These are phyloP conservation scores for Hylodesmum podocarpum DNA, from an alignment of 306 rosid genomes.

Conservation along the genomic window DNA sequence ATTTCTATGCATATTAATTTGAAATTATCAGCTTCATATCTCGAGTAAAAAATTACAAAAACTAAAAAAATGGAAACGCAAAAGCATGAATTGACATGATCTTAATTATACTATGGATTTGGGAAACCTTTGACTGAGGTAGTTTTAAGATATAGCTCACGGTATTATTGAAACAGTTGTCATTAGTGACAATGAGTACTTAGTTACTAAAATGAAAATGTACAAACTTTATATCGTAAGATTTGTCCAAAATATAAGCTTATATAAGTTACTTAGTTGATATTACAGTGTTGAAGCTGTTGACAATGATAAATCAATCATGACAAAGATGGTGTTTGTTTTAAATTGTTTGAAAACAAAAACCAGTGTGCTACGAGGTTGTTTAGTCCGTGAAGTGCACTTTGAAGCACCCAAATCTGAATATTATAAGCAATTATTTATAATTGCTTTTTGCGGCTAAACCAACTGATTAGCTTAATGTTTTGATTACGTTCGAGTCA, in stretches of 20 bases:
- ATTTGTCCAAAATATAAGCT: slow-evolving; percentile 17
- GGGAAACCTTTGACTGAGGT: slow-evolving; percentile 20
- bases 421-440: background rate
- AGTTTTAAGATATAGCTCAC: slow-evolving; percentile 35
- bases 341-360: slow-evolving; percentile 6
- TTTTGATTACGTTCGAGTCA: background rate
- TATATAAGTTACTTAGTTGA: background rate
- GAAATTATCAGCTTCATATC: background rate
- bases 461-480: background rate
- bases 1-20: background rate
- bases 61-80: background rate
- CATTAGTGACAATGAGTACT: background rate
- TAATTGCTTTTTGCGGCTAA: background rate
- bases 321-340: background rate
- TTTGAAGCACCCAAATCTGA: slow-evolving; percentile 9
- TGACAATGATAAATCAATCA: slow-evolving; percentile 27
- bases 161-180: slow-evolving; percentile 24
- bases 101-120: slow-evolving; percentile 14
- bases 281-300: background rate
- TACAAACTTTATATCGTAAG: background rate
- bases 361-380: slow-evolving; percentile 35
- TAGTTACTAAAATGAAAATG: background rate
- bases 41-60: background rate
- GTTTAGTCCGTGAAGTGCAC: slow-evolving; percentile 32
- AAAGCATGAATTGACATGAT: background rate